Evolutionary conservation across 1,284 basidiomycete genomes (phyloP).

Genomic region (Sporisorium graminicola): DNA sequence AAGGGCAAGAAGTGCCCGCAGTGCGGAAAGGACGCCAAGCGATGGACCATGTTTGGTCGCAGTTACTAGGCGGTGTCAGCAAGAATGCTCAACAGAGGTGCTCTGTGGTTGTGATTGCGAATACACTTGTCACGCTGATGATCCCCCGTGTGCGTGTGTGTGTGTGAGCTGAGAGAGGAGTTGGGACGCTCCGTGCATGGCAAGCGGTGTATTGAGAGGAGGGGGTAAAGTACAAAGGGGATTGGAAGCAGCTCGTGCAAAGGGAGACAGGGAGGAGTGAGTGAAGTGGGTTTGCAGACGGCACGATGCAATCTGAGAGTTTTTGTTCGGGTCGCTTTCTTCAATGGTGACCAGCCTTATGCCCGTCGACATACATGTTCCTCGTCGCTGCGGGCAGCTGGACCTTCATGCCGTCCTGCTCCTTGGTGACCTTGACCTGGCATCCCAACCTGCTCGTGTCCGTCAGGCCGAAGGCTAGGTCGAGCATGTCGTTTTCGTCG

Average conservation of each 20-base stretch:
- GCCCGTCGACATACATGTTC: conserved; percentile 93
- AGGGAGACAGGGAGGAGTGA: no score
- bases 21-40: conserved; percentile 64
- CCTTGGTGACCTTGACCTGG: conserved; percentile 85
- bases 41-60: conserved; percentile 70
- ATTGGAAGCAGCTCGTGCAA: neutral
- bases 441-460: conserved; percentile 79
- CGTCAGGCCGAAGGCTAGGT: conserved; percentile 95
- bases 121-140: neutral
- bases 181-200: neutral
- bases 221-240: neutral
- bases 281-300: no score
- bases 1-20: conserved; percentile 65
- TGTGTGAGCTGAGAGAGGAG: neutral
- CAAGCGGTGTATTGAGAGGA: conserved; percentile 1
- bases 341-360: conserved; percentile 51
- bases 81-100: no score
- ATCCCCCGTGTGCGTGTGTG: neutral
- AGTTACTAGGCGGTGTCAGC: conserved; percentile 55
- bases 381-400: conserved; percentile 90
- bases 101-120: conserved; percentile 1
- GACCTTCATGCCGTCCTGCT: conserved; percentile 87
- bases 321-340: no score
- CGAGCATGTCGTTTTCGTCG: conserved; percentile 92
- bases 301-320: no score